Conservation (phyloP, 345 rosid species). For the Durio zibethinus region DNA sequence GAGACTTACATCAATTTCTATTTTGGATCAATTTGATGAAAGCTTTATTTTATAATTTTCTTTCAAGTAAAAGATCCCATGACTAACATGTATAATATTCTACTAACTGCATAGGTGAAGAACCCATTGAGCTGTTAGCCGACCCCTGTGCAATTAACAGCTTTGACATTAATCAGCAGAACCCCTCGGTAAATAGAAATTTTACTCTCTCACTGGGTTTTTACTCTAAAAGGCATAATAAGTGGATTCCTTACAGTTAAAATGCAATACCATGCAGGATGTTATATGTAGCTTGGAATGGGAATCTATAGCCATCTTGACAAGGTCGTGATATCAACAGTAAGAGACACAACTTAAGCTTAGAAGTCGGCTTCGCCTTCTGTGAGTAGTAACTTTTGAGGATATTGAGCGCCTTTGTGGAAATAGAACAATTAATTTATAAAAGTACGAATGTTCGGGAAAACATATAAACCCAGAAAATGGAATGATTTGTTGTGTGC, state of each 20-base stretch:
- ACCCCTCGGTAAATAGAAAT: constrained; percentile 51
- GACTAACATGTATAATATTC: neutral
- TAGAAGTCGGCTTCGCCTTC: neutral
- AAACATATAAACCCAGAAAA: no score
- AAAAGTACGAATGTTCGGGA: neutral
- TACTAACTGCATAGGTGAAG: constrained; percentile 47
- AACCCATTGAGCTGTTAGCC: constrained; percentile 64
- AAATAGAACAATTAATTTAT: neutral
- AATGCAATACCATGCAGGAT: constrained; percentile 44
- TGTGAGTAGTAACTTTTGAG: neutral
- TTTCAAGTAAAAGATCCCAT: neutral
- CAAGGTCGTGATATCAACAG: constrained; percentile 39
- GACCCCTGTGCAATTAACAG: constrained; percentile 91
- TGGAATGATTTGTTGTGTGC: neutral
- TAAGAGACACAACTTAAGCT: neutral
- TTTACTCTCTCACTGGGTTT: neutral
- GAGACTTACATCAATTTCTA: neutral
- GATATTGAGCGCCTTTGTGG: neutral
- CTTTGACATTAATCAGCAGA: constrained; percentile 77
- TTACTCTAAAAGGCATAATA: neutral
- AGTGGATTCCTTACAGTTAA: constrained; percentile 14
- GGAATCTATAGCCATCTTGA: constrained; percentile 72
- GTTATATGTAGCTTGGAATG: constrained; percentile 86
- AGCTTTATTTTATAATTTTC: neutral
- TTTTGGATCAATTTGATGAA: neutral